These are phyloP conservation scores for Neurospora tetrasperma DNA, from an alignment of 495 filamentous ascomycete species.

Conservation along the genomic window DNA sequence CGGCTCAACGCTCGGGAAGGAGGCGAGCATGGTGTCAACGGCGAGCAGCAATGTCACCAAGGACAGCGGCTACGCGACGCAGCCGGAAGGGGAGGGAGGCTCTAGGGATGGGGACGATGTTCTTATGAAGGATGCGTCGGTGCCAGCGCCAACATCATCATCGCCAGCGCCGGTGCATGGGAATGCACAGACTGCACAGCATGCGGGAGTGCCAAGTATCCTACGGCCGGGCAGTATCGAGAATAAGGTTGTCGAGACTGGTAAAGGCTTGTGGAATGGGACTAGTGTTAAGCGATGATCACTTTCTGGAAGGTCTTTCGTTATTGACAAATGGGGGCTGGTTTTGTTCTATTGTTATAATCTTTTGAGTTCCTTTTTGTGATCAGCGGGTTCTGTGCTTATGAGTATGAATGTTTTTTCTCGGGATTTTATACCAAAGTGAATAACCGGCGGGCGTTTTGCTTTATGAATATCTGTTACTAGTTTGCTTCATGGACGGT, in stretches of 20 bases:
- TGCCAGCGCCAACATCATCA: slow-evolving; percentile 3
- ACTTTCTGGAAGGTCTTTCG: not conserved
- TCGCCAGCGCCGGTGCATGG: slow-evolving; percentile 10
- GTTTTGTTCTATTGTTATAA: not conserved
- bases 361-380: not conserved
- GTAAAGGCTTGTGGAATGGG: slow-evolving; percentile 24
- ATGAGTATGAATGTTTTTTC: not conserved
- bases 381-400: not conserved
- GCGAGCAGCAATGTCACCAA: slow-evolving; percentile 10
- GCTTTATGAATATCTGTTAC: not conserved
- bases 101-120: slow-evolving; percentile 19
- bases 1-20: slow-evolving; percentile 16
- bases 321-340: not conserved
- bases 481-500: not conserved
- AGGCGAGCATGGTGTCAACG: slow-evolving; percentile 22
- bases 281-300: slow-evolving; percentile 13
- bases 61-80: slow-evolving; percentile 35
- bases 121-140: slow-evolving; percentile 27
- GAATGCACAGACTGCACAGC: slow-evolving; percentile 3
- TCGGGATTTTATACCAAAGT: not conserved
- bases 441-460: not conserved
- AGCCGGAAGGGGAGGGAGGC: slow-evolving; percentile 9
- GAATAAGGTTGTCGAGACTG: slow-evolving; percentile 24
- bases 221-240: slow-evolving; percentile 22
- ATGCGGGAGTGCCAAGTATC: slow-evolving; percentile 15